Evolutionary conservation across 768 basidiomycete genomes (phyloP), one percentile per base, ranked within the genome.

Genomic region (Suillus ampliporus): DNA sequence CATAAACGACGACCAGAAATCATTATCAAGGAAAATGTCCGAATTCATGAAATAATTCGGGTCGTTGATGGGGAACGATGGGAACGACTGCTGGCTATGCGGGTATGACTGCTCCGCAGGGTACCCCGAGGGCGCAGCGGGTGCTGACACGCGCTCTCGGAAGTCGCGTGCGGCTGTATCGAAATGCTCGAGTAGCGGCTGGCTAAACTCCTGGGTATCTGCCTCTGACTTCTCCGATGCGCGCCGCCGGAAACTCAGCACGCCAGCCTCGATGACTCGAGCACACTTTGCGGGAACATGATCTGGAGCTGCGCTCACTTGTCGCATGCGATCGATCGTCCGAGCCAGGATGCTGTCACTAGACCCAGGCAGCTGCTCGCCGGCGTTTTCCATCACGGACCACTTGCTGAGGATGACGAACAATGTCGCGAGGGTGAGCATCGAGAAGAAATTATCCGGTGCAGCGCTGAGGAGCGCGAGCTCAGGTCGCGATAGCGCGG

Each of bases 1-100:
- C 70, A 82, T 72, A 44, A 82, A 82, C 7, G 78, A 76, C 23
- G 76, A 69, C 81, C 81, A 82, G 63, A 82, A 82, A 10, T 76
- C 74, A 31, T 75, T 71, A 61, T 82, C 81, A 46, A 79, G 72
- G 61, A 82, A 78, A 53, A 80, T 67, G 61, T 82, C 78, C 26
- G 79, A 72, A 44, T 65, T 68, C 66, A 74, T 69, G 53, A 77
- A 77, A 51, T 71, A 77, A 50, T 61, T 75, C 1, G 71, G 67
- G 41, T 76, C 75, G 43, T 58, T 66, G 65, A 72, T 65, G 3
- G 71, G 63, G 38, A 70, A 38, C 19, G 68, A 71, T 11, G 68
- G 67, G 28, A 69, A 74, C 2, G 60, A 52, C 15, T 67, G 68
- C 13, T 65, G 74, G 17, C 64, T 50, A 7, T 75, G 67, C 54